Conservation (phyloP, 495 filamentous ascomycete species). For the Trichoderma erinaceum region DNA sequence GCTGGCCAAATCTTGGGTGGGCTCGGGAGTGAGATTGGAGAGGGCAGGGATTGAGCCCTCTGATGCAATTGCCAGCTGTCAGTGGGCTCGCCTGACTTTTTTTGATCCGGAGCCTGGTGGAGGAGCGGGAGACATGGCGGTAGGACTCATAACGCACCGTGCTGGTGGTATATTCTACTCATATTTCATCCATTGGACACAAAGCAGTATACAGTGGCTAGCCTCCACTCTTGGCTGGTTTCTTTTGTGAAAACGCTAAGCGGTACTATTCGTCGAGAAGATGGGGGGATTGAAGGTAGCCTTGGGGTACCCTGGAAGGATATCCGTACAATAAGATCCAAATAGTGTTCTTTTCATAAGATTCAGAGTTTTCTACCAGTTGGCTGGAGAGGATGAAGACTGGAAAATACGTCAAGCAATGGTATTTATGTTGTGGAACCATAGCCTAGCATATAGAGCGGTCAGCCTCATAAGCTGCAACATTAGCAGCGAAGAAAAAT, state of each 20-base stretch:
- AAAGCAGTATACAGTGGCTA: not conserved
- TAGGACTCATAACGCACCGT: too few relatives aligned
- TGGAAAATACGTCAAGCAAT: too few relatives aligned
- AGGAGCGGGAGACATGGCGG: not conserved
- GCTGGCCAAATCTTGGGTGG: not conserved
- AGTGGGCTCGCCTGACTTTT: not conserved
- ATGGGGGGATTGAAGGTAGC: not conserved
- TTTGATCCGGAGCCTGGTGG: not conserved
- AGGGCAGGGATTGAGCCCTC: constrained; percentile 6
- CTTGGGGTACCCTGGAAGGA: too few relatives aligned
- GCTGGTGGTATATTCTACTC: too few relatives aligned
- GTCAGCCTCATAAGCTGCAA: too few relatives aligned
- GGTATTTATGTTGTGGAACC: too few relatives aligned
- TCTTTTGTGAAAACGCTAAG: not conserved
- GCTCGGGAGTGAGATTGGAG: constrained; percentile 8
- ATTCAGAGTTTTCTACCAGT: too few relatives aligned
- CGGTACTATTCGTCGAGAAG: not conserved
- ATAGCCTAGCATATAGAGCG: too few relatives aligned
- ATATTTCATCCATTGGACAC: not conserved
- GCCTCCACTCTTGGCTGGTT: too few relatives aligned
- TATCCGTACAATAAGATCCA: not conserved
- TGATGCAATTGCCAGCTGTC: constrained; percentile 14
- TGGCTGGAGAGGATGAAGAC: too few relatives aligned
- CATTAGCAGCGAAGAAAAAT: too few relatives aligned
- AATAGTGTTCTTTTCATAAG: not conserved